Evolutionary conservation across 345 rosid genomes (phyloP).

Genomic region (Arabis alpina): DNA sequence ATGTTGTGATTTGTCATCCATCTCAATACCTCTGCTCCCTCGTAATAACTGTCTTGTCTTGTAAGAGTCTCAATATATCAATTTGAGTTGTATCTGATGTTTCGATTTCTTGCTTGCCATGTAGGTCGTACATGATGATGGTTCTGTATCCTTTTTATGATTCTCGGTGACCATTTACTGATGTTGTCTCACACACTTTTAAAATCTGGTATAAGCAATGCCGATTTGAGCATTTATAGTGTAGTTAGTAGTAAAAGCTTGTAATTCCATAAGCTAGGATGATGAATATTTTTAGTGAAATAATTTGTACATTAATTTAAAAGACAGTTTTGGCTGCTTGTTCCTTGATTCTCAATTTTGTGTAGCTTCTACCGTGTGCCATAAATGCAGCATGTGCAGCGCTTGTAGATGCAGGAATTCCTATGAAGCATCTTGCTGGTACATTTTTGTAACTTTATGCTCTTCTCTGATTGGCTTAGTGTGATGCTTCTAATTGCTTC

Average conservation of each 20-base stretch:
- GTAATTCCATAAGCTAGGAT: not conserved
- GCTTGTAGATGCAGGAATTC: constrained; percentile 95
- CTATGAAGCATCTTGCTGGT: constrained; percentile 95
- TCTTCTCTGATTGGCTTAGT: constrained; percentile 5
- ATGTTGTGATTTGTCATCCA: not conserved
- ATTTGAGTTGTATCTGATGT: constrained; percentile 14
- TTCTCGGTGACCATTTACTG: not conserved
- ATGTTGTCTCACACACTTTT: not conserved
- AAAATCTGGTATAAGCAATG: not conserved
- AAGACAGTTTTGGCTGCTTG: not conserved
- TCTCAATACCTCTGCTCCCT: not conserved
- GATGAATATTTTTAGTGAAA: constrained; percentile 1
- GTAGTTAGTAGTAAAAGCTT: not conserved
- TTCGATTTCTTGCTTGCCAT: constrained; percentile 17
- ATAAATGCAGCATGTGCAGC: constrained; percentile 96
- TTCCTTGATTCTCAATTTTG: constrained; percentile 51
- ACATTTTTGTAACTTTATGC: constrained; percentile 22
- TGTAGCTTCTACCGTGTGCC: constrained; percentile 91
- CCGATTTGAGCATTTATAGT: not conserved
- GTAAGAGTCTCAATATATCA: not conserved
- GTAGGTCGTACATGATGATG: constrained; percentile 90
- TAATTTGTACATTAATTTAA: not conserved
- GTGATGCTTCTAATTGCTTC: constrained; percentile 15
- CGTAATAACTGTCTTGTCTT: not conserved
- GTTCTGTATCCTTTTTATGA: constrained; percentile 77